phyloP scores from a whole-genome alignment of 345 rosid genomes.

The Pistacia atlantica region DNA sequence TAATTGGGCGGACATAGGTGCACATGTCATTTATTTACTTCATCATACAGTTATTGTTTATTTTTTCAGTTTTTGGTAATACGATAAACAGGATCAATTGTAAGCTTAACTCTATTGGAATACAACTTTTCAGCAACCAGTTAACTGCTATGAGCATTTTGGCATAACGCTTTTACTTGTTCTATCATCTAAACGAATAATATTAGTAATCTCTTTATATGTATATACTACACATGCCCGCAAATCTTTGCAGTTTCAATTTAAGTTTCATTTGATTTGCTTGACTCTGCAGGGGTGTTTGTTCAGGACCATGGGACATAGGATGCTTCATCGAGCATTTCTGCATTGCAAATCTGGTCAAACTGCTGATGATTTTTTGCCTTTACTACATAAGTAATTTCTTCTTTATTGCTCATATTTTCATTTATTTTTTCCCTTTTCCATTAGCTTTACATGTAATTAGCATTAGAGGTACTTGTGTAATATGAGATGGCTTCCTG shows the following conservation, averaged over 20 bases:
- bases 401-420: neutral
- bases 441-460: neutral
- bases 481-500: neutral
- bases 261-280: neutral
- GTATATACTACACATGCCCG: neutral
- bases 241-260: neutral
- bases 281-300: slow-evolving; percentile 53
- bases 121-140: too few species aligned
- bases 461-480: neutral
- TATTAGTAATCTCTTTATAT: neutral
- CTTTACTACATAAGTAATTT: slow-evolving; percentile 64
- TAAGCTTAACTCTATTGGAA: neutral
- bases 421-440: neutral
- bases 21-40: too few species aligned
- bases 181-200: neutral
- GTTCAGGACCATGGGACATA: slow-evolving; percentile 74
- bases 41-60: too few species aligned
- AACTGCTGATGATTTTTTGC: slow-evolving; percentile 51
- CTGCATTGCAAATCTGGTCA: slow-evolving; percentile 62
- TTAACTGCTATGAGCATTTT: too few species aligned
- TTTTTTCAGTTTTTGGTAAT: too few species aligned
- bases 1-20: too few species aligned
- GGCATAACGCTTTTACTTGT: too few species aligned
- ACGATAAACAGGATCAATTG: neutral
- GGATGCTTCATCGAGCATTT: slow-evolving; percentile 75